Conservation (phyloP, 768 basidiomycete species). For the Xerocomellus chrysenteron region DNA sequence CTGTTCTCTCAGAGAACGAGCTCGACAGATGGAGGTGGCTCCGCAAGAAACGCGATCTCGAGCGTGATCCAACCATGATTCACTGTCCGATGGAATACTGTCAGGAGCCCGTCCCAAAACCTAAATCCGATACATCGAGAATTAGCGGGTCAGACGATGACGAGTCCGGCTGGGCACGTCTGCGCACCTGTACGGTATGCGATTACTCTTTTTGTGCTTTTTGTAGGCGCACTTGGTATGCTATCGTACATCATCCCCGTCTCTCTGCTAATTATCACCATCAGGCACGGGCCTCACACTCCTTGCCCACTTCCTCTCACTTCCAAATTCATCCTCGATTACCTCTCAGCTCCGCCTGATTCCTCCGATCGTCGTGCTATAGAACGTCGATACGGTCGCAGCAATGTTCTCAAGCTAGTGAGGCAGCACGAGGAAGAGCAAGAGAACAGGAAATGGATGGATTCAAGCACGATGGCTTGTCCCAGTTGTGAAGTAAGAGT, state of each 20-base stretch:
- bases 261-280: constrained; percentile 6
- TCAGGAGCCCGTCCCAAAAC: constrained; percentile 73
- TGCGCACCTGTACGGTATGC: constrained; percentile 72
- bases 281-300: constrained; percentile 80
- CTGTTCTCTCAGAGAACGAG: constrained; percentile 65
- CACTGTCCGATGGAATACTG: constrained; percentile 81
- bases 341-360: constrained; percentile 55
- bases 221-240: constrained; percentile 78
- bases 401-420: constrained; percentile 60
- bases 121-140: constrained; percentile 29
- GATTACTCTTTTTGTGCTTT: constrained; percentile 80
- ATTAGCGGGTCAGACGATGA: constrained; percentile 37
- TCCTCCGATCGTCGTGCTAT: constrained; percentile 50
- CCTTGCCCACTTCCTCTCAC: constrained; percentile 67
- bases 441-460: constrained; percentile 73
- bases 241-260: neutral
- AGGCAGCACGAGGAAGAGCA: constrained; percentile 67
- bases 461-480: constrained; percentile 63
- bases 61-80: constrained; percentile 76
- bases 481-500: constrained; percentile 73
- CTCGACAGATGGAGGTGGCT: constrained; percentile 78
- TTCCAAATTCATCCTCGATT: constrained; percentile 65
- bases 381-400: constrained; percentile 64
- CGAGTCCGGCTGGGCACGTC: constrained; percentile 67
- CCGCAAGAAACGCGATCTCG: constrained; percentile 65